Evolutionary conservation across 345 rosid genomes (phyloP), one percentile per base, ranked within the genome.

Genomic region (Eucalyptus erythrocorys): DNA sequence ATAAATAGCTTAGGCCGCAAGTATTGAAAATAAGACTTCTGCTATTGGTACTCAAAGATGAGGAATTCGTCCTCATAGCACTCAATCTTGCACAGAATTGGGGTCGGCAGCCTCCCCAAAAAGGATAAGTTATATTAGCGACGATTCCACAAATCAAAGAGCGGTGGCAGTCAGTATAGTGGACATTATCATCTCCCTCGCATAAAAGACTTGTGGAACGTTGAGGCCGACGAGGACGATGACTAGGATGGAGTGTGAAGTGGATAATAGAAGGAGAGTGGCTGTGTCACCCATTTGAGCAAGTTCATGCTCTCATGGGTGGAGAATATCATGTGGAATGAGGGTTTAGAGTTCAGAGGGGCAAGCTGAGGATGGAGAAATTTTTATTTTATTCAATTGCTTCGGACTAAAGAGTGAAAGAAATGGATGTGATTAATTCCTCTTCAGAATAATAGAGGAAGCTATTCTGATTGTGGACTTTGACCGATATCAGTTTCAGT

Each of bases 131-230:
- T 51, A 51, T 19, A 17, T 51, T 51, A 3, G 24, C 24, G 0
- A 51, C 0, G 26, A 0, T 51, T 19, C 3, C 4, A 0, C 57
- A 19, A 51, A 0, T 51, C 3, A 51, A 51, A 19, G 57, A 51
- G 57, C 4, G 0, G 55, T 7, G 55, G 22, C 57, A 51, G 0
- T 51, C 4, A 1, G 57, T 17, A 0, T 51, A 51, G 22, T 17
- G 55, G 55, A 51, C 22, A 51, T 51, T 16, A 0, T 16, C 53
- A 0, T 51, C 57, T 51, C 24, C 9, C 0, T 49, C 0, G 0
- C 0, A 49, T 0, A 19, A 51, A 51, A 51, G 55, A 17, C 57
- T 51, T 17, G 26, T 6, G 0, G 26, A 51, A 51, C 0, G 0
- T 0, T 1, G 57, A 51, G 24, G 57, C 24, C 0, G 24, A 19